Evolutionary conservation across 257 asterid genomes (phyloP), one percentile per base, ranked within the genome.

Genomic region (Solanum pimpinellifolium): DNA sequence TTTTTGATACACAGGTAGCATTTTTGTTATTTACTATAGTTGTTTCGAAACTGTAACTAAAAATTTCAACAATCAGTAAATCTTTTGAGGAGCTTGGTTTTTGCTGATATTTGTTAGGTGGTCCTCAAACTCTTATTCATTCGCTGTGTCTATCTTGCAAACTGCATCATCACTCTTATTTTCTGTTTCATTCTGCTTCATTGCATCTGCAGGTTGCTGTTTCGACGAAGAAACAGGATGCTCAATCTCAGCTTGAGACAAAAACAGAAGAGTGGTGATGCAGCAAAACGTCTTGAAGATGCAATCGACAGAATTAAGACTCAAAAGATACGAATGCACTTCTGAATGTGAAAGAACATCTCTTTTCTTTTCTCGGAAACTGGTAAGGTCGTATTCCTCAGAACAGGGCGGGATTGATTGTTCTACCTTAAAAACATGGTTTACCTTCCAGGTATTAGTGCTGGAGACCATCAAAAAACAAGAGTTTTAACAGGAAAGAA

Each of bases 191-290:
- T 31, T 31, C 35, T 33, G 35, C 5, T 33, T 33, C 35, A 33
- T 33, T 3, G 35, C 35, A 33, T 33, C 35, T 33, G 35, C 90
- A 97, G 99, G 99, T 97, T 83, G 93, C 94, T 72, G 95, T 91
- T 89, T 88, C 96, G 92, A 97, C 95, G 94, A 97, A 95, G 86
- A 97, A 97, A 90, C 97, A 96, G 84, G 99, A 97, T 92, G 95
- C 99, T 83, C 99, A 97, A 90, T 98, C 98, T 88, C 99, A 96
- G 90, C 85, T 90, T 96, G 89, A 89, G 98, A 89, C 99, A 97
- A 87, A 97, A 97, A 90, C 98, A 93, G 87, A 95, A 94, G 90
- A 97, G 99, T 62, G 99, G 93, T 33, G 99, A 97, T 87, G 98
- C 98, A 89, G 97, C 98, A 23, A 97, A 86, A 92, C 93, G 93